Conservation (phyloP, 2,329 filamentous ascomycete species). For the Colletotrichum melonis region DNA sequence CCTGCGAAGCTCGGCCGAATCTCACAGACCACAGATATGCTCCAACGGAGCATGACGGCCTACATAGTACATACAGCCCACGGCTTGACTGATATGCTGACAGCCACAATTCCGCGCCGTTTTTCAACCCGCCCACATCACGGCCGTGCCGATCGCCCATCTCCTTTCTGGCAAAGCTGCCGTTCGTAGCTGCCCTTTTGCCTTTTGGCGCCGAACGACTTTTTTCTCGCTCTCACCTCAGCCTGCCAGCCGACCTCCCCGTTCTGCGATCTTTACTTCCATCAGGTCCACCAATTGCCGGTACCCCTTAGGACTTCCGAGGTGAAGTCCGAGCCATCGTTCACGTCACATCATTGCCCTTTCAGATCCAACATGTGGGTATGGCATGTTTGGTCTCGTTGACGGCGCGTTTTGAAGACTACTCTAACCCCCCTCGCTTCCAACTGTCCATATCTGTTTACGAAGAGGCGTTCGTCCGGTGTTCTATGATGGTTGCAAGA, state of each 20-base stretch:
- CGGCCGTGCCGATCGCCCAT: neutral
- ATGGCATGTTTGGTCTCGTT: neutral
- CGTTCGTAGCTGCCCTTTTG: neutral
- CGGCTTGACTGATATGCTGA: constrained; percentile 2
- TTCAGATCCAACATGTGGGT: neutral
- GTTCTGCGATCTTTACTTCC: neutral
- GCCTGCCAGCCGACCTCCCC: constrained; percentile 3
- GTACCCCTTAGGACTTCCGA: constrained; percentile 18
- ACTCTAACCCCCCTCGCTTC: neutral
- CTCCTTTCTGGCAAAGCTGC: neutral
- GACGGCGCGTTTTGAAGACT: neutral
- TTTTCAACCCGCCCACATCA: neutral
- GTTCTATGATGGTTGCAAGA: neutral
- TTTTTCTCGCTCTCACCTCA: constrained; percentile 15
- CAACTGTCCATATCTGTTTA: neutral
- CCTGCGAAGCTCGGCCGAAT: constrained; percentile 21
- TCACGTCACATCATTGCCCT: neutral
- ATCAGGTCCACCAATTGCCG: neutral
- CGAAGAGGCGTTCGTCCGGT: constrained; percentile 13
- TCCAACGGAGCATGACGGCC: neutral
- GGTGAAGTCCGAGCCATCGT: constrained; percentile 10
- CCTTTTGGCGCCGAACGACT: neutral
- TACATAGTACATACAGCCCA: neutral
- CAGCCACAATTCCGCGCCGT: neutral
- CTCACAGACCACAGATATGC: neutral